phyloP scores from a whole-genome alignment of 2,329 filamentous ascomycete species.

The Remersonia thermophila region DNA sequence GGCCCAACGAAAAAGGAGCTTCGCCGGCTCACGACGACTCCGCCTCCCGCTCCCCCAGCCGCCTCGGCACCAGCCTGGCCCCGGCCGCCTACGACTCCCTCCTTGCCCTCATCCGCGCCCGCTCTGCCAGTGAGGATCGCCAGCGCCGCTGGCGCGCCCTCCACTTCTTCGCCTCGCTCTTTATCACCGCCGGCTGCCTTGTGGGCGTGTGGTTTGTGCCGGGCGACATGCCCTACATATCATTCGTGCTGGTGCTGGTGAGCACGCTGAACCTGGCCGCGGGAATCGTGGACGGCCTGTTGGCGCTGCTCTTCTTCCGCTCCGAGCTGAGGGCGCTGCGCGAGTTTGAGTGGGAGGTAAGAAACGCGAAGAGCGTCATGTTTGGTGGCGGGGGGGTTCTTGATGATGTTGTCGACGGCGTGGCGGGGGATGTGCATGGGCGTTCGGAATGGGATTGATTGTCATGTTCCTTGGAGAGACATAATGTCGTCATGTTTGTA shows the following conservation, averaged over 20 bases:
- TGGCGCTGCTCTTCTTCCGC: conserved; percentile 77
- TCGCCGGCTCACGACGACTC: conserved; percentile 2
- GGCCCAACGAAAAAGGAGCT: too few species aligned
- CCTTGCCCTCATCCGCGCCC: conserved; percentile 54
- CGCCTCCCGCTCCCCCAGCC: conserved; percentile 9
- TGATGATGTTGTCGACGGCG: background rate
- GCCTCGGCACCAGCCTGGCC: conserved; percentile 10
- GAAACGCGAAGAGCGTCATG: conserved; percentile 43
- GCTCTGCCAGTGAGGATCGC: conserved; percentile 55
- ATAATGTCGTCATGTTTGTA: too few species aligned
- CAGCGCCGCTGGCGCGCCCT: conserved; percentile 60
- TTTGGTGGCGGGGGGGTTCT: background rate
- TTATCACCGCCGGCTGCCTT: conserved; percentile 60
- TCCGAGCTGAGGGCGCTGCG: conserved; percentile 70
- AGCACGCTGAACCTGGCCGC: conserved; percentile 65
- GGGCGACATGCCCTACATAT: conserved; percentile 47
- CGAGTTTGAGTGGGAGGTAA: conserved; percentile 91
- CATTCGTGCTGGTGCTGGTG: conserved; percentile 69
- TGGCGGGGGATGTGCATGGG: background rate
- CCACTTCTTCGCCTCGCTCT: conserved; percentile 60
- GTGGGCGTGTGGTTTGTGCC: conserved; percentile 80
- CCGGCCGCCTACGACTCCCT: conserved; percentile 48
- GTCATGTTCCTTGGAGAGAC: too few species aligned
- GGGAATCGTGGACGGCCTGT: conserved; percentile 72
- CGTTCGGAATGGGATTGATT: background rate